Percentiles rank a stretch among this genome's conserved stretches.
These are phyloP conservation scores for Iberis pinnata DNA, from an alignment of 345 rosid species.

Conservation along the genomic window DNA sequence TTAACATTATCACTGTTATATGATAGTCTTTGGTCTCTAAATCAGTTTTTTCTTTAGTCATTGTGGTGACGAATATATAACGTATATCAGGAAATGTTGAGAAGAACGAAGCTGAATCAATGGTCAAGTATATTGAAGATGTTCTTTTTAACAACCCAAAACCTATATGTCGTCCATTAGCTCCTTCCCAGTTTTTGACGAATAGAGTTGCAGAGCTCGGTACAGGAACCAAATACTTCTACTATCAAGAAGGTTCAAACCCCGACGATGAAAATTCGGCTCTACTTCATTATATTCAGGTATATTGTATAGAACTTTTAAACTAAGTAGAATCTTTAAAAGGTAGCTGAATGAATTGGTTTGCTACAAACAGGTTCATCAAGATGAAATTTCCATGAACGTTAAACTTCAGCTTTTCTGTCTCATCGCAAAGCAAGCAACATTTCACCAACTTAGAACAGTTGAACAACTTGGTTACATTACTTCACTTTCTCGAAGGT, in stretches of 20 bases:
- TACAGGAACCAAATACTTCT: conserved; percentile 48
- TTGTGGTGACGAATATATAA: neutral
- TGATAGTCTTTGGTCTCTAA: neutral
- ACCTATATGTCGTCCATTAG: conserved; percentile 62
- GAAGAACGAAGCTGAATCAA: conserved; percentile 54
- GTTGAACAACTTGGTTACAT: conserved; percentile 95
- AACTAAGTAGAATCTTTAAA: neutral
- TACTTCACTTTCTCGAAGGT: conserved; percentile 71
- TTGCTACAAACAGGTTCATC: conserved; percentile 51
- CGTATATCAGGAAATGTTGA: conserved; percentile 63
- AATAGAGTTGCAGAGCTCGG: conserved; percentile 73
- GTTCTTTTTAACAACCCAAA: conserved; percentile 48
- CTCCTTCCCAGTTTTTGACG: conserved; percentile 72
- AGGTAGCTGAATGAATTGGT: neutral
- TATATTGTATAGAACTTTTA: too few relatives aligned
- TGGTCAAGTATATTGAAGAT: conserved; percentile 56
- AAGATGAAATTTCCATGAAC: conserved; percentile 67
- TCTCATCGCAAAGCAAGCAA: conserved; percentile 74
- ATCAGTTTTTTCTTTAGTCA: neutral
- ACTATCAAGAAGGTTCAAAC: conserved; percentile 63
- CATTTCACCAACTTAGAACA: conserved; percentile 95
- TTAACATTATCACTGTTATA: neutral
- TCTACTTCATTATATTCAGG: conserved; percentile 84
- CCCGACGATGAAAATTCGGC: conserved; percentile 80
- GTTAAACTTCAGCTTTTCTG: conserved; percentile 75